A percentile compares a stretch with the other conserved stretches of the same genome.
phyloP scores from a whole-genome alignment of 2,329 filamentous ascomycete species.

The Simplicillium aogashimaense region DNA sequence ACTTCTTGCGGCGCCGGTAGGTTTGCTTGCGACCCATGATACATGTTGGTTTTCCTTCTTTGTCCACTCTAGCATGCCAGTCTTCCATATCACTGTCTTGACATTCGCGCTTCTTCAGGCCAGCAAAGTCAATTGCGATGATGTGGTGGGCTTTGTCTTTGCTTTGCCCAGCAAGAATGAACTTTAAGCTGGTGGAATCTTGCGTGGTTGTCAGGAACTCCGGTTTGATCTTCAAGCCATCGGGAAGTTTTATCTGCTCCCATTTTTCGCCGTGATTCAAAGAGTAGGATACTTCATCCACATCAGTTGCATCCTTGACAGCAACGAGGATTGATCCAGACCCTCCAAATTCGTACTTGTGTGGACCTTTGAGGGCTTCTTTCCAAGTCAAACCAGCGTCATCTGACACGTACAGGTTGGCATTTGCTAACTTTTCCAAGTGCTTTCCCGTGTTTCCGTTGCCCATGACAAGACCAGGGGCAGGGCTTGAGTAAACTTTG shows the following conservation, averaged over 20 bases:
- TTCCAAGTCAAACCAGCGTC: conserved; percentile 84
- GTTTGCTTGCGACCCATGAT: conserved; percentile 94
- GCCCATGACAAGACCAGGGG: conserved; percentile 88
- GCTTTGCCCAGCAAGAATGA: conserved; percentile 62
- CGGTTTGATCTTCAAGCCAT: conserved; percentile 58
- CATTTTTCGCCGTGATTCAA: conserved; percentile 83
- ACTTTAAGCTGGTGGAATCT: conserved; percentile 88
- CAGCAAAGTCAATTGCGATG: conserved; percentile 74
- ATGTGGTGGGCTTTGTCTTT: conserved; percentile 47
- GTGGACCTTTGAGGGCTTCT: conserved; percentile 63
- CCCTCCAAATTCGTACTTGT: conserved; percentile 95
- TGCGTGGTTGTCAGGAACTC: conserved; percentile 75
- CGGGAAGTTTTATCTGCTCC: conserved; percentile 59
- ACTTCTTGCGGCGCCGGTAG: conserved; percentile 75
- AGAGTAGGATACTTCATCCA: conserved; percentile 60
- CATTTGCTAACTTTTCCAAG: conserved; percentile 60
- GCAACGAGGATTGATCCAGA: conserved; percentile 84
- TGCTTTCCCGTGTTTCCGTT: conserved; percentile 79
- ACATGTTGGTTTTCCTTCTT: conserved; percentile 73
- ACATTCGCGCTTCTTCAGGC: conserved; percentile 72
- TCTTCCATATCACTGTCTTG: conserved; percentile 69
- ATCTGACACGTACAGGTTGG: conserved; percentile 80
- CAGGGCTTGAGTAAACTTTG: conserved; percentile 84
- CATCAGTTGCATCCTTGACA: conserved; percentile 60
- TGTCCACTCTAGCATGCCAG: conserved; percentile 77